Conservation (phyloP, 805 yeast species). For the Candida schatavii region DNA sequence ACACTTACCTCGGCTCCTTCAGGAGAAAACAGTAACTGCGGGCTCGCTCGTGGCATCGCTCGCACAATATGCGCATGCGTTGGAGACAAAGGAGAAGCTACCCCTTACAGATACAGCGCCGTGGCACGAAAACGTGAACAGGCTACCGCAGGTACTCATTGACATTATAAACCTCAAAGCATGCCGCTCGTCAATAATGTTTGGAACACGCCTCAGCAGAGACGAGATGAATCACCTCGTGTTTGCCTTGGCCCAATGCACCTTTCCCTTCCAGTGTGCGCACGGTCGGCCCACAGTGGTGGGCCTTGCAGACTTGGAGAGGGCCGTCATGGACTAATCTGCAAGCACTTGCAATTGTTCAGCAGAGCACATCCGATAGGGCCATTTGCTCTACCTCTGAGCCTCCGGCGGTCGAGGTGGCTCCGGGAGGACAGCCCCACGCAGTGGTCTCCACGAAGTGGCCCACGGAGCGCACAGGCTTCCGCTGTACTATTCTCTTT, state of each 20-base stretch:
- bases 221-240: constrained; percentile 47
- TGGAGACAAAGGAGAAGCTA: constrained; percentile 28
- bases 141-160: constrained; percentile 49
- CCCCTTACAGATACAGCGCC: neutral
- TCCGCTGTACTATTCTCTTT: too few relatives aligned
- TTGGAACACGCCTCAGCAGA: constrained; percentile 53
- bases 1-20: constrained; percentile 45
- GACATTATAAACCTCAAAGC: constrained; percentile 59
- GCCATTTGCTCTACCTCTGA: too few relatives aligned
- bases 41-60: constrained; percentile 17
- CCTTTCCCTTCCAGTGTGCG: constrained; percentile 74
- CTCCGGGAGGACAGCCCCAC: too few relatives aligned
- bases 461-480: too few relatives aligned
- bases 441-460: too few relatives aligned
- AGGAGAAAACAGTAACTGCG: constrained; percentile 17
- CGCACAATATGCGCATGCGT: constrained; percentile 43
- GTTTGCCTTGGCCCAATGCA: constrained; percentile 42
- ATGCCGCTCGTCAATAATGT: constrained; percentile 68
- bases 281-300: constrained; percentile 79
- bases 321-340: too few relatives aligned
- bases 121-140: constrained; percentile 1
- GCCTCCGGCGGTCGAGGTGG: too few relatives aligned
- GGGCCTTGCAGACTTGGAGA: constrained; percentile 40
- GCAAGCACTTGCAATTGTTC: too few relatives aligned
- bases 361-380: too few relatives aligned